Conservation (phyloP, 331 rosid species). For the Malus hybrid region DNA sequence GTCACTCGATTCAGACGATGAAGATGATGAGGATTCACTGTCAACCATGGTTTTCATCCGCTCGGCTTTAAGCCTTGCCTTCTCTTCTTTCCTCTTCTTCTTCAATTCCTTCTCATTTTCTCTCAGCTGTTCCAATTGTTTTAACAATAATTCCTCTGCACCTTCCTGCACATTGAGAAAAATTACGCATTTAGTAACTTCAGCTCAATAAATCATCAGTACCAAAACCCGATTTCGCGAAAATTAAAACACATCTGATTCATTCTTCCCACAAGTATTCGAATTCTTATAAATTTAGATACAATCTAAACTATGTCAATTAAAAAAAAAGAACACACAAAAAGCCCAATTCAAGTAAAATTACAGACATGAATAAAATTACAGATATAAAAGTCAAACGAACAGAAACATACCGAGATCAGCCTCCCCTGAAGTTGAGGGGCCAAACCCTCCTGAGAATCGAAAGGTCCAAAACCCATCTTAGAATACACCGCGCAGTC, state of each 20-base stretch:
- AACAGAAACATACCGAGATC: conserved; percentile 32
- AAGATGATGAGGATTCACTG: conserved; percentile 46
- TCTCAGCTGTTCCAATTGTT: conserved; percentile 40
- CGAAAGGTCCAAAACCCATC: conserved; percentile 24
- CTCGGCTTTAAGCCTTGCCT: conserved; percentile 38
- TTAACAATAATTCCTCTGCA: conserved; percentile 37
- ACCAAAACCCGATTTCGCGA: not conserved
- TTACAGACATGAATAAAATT: not conserved
- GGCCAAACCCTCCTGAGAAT: conserved; percentile 21
- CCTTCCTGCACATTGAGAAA: conserved; percentile 28
- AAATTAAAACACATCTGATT: not conserved
- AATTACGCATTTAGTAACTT: not conserved
- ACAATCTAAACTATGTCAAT: not conserved
- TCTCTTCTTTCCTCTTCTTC: conserved; percentile 47
- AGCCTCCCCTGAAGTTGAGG: conserved; percentile 31
- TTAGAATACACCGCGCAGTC: conserved; percentile 22
- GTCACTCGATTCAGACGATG: conserved; percentile 68
- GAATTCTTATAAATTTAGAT: not conserved
- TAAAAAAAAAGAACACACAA: not conserved
- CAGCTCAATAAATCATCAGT: not conserved
- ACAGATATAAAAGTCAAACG: not conserved
- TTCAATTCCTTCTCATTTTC: conserved; percentile 54
- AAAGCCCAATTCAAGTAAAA: not conserved
- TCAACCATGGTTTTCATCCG: conserved; percentile 22
- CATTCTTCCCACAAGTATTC: not conserved